Conservation (phyloP, 2,329 filamentous ascomycete species). For the Aspergillus intermedius region DNA sequence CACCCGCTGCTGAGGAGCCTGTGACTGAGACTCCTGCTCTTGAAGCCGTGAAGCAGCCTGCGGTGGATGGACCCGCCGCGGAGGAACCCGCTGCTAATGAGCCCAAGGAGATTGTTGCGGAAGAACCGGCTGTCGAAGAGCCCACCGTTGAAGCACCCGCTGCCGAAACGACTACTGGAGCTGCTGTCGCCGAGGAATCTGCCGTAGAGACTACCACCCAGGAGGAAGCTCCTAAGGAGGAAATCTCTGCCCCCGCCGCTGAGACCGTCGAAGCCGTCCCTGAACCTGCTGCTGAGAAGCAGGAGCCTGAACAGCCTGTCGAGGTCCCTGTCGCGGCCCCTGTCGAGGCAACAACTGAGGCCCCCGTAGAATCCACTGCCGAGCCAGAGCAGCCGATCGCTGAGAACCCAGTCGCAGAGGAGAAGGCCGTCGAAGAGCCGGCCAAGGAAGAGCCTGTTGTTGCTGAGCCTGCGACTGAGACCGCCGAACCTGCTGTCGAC, state of each 20-base stretch:
- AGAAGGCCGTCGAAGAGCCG: constrained; percentile 4
- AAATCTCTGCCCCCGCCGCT: too few relatives aligned
- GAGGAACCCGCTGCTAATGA: constrained; percentile 1
- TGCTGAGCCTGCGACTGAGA: constrained; percentile 7
- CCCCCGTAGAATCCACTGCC: too few relatives aligned
- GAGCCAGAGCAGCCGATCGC: background rate
- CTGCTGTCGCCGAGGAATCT: background rate
- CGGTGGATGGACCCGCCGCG: too few relatives aligned
- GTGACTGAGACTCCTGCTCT: background rate
- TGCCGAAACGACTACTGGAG: background rate
- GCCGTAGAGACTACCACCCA: background rate
- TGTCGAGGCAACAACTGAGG: too few relatives aligned
- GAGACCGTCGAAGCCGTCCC: background rate
- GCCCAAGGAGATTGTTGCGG: background rate
- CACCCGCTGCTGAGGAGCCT: constrained; percentile 1
- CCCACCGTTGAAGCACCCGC: background rate
- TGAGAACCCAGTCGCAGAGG: constrained; percentile 1
- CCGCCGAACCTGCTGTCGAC: background rate
- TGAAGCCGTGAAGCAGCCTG: too few relatives aligned
- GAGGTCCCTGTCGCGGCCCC: too few relatives aligned
- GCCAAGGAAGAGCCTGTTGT: constrained; percentile 2
- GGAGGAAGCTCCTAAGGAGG: background rate
- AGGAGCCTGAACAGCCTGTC: too few relatives aligned
- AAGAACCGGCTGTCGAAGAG: constrained; percentile 1
- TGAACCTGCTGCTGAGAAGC: background rate